Evolutionary conservation across 345 rosid genomes (phyloP).

Genomic region (Populus deltoides): DNA sequence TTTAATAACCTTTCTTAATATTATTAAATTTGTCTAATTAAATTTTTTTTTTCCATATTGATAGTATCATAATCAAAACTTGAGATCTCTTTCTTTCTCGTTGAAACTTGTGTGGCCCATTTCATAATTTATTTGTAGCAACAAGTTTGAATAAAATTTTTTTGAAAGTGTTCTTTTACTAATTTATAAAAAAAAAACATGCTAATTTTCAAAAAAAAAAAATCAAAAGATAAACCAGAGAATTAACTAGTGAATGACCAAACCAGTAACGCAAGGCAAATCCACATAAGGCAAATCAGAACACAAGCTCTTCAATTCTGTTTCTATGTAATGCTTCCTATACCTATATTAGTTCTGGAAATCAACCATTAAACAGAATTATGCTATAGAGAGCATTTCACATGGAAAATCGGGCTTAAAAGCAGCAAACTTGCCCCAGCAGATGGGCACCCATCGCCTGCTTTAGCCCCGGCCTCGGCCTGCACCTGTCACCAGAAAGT

Average conservation of each 20-base stretch:
- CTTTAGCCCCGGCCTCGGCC: constrained; percentile 58
- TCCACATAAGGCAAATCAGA: neutral
- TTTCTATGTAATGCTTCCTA: neutral
- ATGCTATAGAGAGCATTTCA: constrained; percentile 6
- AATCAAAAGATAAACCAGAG: neutral
- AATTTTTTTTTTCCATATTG: too few species aligned
- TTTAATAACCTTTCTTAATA: too few species aligned
- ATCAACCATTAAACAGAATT: neutral
- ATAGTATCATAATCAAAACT: too few species aligned
- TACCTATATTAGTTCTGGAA: constrained; percentile 4
- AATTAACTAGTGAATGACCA: neutral
- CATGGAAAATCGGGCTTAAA: constrained; percentile 25
- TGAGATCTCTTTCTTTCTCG: too few species aligned
- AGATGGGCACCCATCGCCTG: neutral
- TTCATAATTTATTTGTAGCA: too few species aligned
- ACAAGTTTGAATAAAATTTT: too few species aligned
- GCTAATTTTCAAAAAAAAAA: too few species aligned
- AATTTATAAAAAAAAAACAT: too few species aligned
- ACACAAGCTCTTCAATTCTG: neutral
- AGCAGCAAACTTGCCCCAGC: constrained; percentile 24
- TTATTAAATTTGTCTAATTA: too few species aligned
- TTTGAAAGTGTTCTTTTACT: too few species aligned
- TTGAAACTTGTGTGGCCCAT: too few species aligned
- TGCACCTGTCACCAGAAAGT: constrained; percentile 31
- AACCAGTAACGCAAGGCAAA: neutral